Evolutionary conservation across 2,329 filamentous ascomycete genomes (phyloP).

Genomic region (Ophiostoma australiae): DNA sequence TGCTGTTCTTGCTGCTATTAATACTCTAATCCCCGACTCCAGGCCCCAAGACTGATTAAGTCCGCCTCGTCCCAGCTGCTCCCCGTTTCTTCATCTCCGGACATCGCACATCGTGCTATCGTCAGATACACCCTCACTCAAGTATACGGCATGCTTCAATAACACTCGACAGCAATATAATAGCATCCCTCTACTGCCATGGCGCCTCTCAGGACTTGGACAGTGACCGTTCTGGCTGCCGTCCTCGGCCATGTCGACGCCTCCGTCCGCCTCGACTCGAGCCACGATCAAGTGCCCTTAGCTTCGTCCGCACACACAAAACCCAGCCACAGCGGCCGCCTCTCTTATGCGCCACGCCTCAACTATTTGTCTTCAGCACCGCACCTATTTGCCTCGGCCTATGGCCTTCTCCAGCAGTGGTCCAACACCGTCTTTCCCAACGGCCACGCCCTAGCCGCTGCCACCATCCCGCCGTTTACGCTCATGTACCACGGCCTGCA

Average conservation of each 20-base stretch:
- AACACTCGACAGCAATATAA: background rate
- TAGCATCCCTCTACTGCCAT: background rate
- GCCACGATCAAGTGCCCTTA: background rate
- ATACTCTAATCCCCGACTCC: conserved; percentile 6
- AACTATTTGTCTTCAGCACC: conserved; percentile 46
- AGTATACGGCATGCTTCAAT: background rate
- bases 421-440: conserved; percentile 49
- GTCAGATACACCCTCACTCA: background rate
- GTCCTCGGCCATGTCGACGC: conserved; percentile 13
- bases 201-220: background rate
- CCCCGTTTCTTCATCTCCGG: background rate
- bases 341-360: conserved; percentile 28
- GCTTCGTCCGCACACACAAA: background rate
- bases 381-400: conserved; percentile 45
- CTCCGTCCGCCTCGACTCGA: background rate
- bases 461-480: conserved; percentile 43
- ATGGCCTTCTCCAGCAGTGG: conserved; percentile 46
- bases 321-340: background rate
- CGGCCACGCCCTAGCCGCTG: conserved; percentile 45
- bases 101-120: background rate
- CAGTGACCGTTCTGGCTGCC: background rate
- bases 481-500: conserved; percentile 46
- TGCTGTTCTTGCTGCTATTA: background rate
- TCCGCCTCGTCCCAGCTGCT: background rate
- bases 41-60: background rate